Evolutionary conservation across 306 rosid species (phyloP).

Genomic region (Corylus americana): DNA sequence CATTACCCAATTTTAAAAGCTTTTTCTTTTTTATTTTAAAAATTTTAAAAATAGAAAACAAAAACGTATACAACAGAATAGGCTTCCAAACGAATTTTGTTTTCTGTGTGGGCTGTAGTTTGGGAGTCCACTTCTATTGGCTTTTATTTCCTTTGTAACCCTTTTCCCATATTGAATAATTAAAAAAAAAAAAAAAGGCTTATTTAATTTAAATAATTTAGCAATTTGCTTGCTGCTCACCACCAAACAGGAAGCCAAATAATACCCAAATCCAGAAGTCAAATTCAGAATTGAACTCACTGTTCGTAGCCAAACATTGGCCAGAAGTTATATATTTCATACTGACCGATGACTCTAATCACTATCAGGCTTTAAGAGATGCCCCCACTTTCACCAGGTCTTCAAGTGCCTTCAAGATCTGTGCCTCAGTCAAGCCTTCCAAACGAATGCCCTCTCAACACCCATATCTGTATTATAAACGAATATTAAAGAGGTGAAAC

Average conservation of each 20-base stretch:
- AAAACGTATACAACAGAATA: too few species aligned
- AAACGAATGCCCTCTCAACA: constrained; percentile 73
- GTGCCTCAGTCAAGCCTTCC: constrained; percentile 82
- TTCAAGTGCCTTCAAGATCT: constrained; percentile 82
- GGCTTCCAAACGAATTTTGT: too few species aligned
- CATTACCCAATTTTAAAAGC: too few species aligned
- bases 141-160: too few species aligned
- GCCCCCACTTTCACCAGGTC: constrained; percentile 71
- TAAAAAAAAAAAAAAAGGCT: background rate
- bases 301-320: background rate
- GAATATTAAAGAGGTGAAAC: constrained; percentile 18
- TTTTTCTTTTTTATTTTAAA: too few species aligned
- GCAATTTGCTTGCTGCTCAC: background rate
- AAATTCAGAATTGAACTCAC: background rate
- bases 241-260: background rate
- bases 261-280: background rate
- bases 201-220: background rate
- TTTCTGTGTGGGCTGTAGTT: too few species aligned
- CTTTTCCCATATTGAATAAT: too few species aligned
- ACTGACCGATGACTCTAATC: constrained; percentile 1
- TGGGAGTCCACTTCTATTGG: too few species aligned
- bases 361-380: constrained; percentile 52
- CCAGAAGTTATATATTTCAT: constrained; percentile 2
- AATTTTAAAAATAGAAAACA: too few species aligned
- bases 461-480: constrained; percentile 68